Conservation (phyloP, 1,284 basidiomycete genomes). For the Cerrena zonata region DNA sequence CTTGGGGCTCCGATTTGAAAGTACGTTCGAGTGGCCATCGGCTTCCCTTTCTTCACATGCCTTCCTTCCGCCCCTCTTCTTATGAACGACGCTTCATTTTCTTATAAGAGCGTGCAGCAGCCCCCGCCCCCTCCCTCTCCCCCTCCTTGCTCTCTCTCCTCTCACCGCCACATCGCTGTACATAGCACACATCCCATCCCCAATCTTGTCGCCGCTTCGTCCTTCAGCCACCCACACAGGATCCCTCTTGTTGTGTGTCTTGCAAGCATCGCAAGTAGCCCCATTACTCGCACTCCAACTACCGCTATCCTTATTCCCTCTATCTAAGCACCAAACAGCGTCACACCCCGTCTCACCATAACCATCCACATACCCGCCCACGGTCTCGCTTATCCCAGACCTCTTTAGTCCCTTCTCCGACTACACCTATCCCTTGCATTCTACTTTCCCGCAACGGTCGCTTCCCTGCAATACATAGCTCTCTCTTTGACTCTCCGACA, state of each 20-base stretch:
- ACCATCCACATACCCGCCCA: neutral
- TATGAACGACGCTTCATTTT: neutral
- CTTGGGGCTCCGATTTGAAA: neutral
- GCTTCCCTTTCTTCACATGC: neutral
- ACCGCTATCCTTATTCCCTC: conserved; percentile 7
- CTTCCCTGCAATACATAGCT: neutral
- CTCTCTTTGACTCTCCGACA: neutral
- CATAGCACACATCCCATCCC: neutral
- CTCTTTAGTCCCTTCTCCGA: neutral
- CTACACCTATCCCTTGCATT: neutral
- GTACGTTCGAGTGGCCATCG: neutral
- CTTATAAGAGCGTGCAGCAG: neutral
- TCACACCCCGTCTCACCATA: conserved; percentile 1
- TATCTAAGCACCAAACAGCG: neutral
- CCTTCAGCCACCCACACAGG: neutral
- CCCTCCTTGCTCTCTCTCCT: neutral
- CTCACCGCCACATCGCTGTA: neutral
- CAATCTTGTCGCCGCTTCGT: neutral
- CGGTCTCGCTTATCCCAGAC: neutral
- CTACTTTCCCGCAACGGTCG: neutral
- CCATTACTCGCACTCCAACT: conserved; percentile 5
- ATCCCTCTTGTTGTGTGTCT: neutral
- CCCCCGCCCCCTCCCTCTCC: neutral
- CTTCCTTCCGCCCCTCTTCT: neutral
- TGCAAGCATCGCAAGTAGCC: neutral